Base-by-base conservation (phyloP, 78 protist species). In the Dictyostelium discoideum region DNA sequence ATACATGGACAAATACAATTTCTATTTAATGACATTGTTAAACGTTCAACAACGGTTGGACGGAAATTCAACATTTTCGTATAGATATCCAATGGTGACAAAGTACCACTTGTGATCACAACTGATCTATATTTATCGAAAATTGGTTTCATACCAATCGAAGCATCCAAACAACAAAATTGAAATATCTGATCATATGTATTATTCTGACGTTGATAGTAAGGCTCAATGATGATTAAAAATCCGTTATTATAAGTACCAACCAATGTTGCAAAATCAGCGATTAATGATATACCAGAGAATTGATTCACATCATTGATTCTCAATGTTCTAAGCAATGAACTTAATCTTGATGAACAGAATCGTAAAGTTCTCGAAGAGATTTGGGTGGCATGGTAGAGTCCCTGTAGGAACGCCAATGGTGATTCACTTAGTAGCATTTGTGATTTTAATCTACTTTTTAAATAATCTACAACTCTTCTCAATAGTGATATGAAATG, bases 21-120 rank as follows among this genome's bases (percentile, higher is more conserved):
- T 32, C 99, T 84, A 26, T 92, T 10, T 32, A 98, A 86, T 13
- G 97, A 83, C 98, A 97, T 95, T 39, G 95, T 14, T 26, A 95
- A 85, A 7, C 93, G n/a, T 46, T 94, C 94, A 40, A 87, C 81
- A 1, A 96, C 81, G 2, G 81, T 84, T 13, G 99, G 99, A 65
- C 60, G 5, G 86, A 99, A 97, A 46, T 94, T 79, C 10, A 99
- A 85, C 9, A 99, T 93, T 74, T 96, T 97, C 10, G 99, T 95
- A 89, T 99, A 99, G 97, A 99, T 97, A 84, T 97, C 99, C 65
- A 99, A 73, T n/a, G 99, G 99, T 8, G 99, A 98, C 1, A 99
- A 92, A 0, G 99, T 99, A 11, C 99, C 99, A 42, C 85, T 48
- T 0, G 99, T 97, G 2, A 99, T 32, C 10, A 99, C 96, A 2